phyloP scores from a whole-genome alignment of 257 asterid genomes.

The Przewalskia tangutica region DNA sequence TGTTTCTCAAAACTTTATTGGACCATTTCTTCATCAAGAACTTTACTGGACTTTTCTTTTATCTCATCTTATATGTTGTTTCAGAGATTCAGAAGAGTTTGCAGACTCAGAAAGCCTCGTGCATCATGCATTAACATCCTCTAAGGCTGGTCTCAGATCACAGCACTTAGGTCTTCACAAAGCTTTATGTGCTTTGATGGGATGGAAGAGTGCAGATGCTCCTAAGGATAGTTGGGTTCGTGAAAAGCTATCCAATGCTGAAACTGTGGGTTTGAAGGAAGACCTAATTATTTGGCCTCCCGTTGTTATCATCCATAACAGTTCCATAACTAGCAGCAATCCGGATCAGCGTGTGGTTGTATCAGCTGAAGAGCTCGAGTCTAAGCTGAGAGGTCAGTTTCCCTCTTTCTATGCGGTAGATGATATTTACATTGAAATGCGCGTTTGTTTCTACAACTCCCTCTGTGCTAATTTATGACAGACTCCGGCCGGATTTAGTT shows the following conservation, averaged over 20 bases:
- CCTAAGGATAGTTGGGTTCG: constrained; percentile 34
- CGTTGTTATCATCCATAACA: constrained; percentile 48
- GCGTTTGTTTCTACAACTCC: neutral
- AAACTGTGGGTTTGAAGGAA: constrained; percentile 34
- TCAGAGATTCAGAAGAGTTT: constrained; percentile 53
- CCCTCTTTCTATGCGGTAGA: neutral
- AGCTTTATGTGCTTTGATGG: constrained; percentile 59
- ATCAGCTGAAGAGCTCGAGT: constrained; percentile 43
- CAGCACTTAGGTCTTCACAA: constrained; percentile 67
- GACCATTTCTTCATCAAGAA: neutral
- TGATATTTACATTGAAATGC: neutral
- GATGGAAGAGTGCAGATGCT: constrained; percentile 46
- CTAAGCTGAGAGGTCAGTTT: constrained; percentile 35
- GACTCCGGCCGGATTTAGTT: neutral
- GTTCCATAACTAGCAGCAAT: constrained; percentile 24
- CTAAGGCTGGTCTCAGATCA: constrained; percentile 38
- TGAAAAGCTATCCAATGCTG: constrained; percentile 32
- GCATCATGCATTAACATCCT: constrained; percentile 47
- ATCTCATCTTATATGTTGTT: constrained; percentile 11
- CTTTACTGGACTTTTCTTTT: neutral
- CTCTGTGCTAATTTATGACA: neutral
- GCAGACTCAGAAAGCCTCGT: constrained; percentile 43
- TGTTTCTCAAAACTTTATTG: constrained; percentile 4
- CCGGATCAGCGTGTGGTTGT: constrained; percentile 38
- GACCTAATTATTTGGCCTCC: constrained; percentile 78